Percentiles rank a stretch among this genome's conserved stretches.
Evolutionary conservation across 164 flowering plant species (phyloP).

Genomic region (Nelumbo lutea): DNA sequence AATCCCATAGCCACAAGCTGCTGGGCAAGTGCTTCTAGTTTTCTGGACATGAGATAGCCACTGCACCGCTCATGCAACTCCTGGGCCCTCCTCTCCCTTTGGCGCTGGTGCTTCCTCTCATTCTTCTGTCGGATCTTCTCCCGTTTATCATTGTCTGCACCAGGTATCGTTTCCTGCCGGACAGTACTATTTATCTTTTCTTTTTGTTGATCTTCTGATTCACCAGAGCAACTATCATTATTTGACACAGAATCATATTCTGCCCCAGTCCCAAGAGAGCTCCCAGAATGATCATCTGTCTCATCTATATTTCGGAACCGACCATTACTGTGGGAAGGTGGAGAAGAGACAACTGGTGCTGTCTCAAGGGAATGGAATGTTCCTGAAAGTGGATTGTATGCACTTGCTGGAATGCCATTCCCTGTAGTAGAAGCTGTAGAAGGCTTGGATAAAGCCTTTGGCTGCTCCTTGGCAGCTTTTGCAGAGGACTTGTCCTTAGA

Average conservation of each 20-base stretch:
- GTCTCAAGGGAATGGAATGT: constrained; percentile 78
- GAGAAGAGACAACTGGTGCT: constrained; percentile 36
- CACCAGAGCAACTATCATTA: constrained; percentile 88
- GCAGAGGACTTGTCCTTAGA: constrained; percentile 55
- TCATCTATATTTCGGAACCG: constrained; percentile 75
- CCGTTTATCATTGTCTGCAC: constrained; percentile 80
- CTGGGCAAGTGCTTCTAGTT: constrained; percentile 74
- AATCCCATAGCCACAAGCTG: constrained; percentile 94
- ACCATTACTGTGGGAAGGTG: constrained; percentile 49
- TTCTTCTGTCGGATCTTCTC: constrained; percentile 91
- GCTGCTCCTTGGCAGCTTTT: constrained; percentile 57
- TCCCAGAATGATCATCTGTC: constrained; percentile 61
- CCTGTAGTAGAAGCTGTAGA: constrained; percentile 40
- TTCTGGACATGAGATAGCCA: constrained; percentile 88
- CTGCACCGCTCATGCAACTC: constrained; percentile 82
- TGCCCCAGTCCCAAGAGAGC: constrained; percentile 43
- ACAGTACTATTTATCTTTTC: constrained; percentile 31
- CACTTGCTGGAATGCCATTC: constrained; percentile 52
- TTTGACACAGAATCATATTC: constrained; percentile 87
- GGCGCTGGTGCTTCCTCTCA: constrained; percentile 95
- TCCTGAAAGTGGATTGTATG: constrained; percentile 72
- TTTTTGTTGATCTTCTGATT: constrained; percentile 89
- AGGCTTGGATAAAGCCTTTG: constrained; percentile 56
- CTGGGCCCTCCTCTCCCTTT: constrained; percentile 85
- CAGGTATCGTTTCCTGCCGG: constrained; percentile 55